Conservation (phyloP, 192 early-diverging fungal species). For the Phycomyces nitens region DNA sequence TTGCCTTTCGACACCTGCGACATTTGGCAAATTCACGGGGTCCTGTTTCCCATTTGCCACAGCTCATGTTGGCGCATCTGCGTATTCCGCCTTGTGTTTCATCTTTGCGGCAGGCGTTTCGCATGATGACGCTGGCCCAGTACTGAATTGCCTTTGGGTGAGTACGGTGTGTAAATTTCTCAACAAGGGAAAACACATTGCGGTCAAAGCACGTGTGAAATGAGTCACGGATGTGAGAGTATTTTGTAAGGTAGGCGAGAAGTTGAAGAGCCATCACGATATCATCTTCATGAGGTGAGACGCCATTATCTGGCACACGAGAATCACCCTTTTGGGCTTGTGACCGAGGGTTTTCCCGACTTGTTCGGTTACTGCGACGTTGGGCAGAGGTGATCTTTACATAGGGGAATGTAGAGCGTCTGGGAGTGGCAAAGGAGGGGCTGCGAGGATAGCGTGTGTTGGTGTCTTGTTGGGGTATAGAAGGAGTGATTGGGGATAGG, state of each 20-base stretch:
- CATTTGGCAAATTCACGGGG: constrained; percentile 83
- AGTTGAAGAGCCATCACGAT: constrained; percentile 80
- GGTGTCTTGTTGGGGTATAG: not conserved
- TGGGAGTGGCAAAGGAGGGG: not conserved
- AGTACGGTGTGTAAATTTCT: constrained; percentile 64
- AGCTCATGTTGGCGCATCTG: constrained; percentile 73
- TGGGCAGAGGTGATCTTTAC: constrained; percentile 12
- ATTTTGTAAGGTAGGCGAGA: constrained; percentile 86
- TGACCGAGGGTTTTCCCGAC: constrained; percentile 2
- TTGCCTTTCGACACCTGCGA: constrained; percentile 79
- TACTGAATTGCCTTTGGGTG: constrained; percentile 64
- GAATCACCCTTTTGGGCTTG: constrained; percentile 2
- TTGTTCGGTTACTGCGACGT: constrained; percentile 12
- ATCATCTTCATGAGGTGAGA: constrained; percentile 73
- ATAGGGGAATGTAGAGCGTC: constrained; percentile 24
- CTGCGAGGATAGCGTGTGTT: not conserved
- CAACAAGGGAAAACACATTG: constrained; percentile 74
- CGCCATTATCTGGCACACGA: not conserved
- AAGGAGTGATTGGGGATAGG: not conserved
- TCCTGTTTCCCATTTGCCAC: constrained; percentile 71
- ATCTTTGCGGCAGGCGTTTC: constrained; percentile 78
- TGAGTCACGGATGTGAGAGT: constrained; percentile 67
- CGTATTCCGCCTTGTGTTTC: constrained; percentile 66
- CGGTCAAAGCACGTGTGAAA: constrained; percentile 46
- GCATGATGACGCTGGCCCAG: constrained; percentile 77